Percentiles rank a stretch among this genome's conserved stretches.
These are phyloP conservation scores for Aspergillus nanangensis DNA, from an alignment of 495 filamentous ascomycete genomes.

Conservation along the genomic window DNA sequence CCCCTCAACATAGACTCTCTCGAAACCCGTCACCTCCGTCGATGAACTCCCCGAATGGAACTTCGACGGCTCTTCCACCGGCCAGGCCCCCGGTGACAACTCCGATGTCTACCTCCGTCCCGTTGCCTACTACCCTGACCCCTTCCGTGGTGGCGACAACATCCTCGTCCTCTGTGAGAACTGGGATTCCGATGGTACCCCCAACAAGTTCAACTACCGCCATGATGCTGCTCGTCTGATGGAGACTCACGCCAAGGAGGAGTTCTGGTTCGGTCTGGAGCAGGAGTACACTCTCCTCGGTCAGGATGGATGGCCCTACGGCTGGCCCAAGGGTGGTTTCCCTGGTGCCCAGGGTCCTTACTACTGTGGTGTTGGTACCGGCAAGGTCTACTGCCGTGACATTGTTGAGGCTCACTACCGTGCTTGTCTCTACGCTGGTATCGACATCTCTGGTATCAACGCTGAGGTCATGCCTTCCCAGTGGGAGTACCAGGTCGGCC, in stretches of 20 bases:
- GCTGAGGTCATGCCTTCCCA: constrained; percentile 98
- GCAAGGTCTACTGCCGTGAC: constrained; percentile 97
- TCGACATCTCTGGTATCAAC: constrained; percentile 98
- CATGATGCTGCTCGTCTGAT: constrained; percentile 84
- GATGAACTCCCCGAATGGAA: constrained; percentile 97
- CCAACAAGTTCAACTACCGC: constrained; percentile 98
- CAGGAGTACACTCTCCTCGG: constrained; percentile 97
- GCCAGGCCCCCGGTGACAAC: constrained; percentile 91
- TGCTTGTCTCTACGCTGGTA: constrained; percentile 84
- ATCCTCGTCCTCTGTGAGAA: constrained; percentile 92
- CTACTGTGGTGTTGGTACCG: constrained; percentile 98
- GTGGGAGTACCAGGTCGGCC: constrained; percentile 99
- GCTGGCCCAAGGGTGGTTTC: constrained; percentile 95
- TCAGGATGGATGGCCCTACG: constrained; percentile 76
- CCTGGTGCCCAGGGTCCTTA: constrained; percentile 96
- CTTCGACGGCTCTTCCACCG: constrained; percentile 95
- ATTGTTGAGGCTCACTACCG: constrained; percentile 99
- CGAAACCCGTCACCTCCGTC: constrained; percentile 54
- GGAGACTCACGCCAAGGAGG: constrained; percentile 75
- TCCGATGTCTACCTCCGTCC: constrained; percentile 98
- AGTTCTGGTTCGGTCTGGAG: constrained; percentile 98
- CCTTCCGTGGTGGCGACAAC: constrained; percentile 82
- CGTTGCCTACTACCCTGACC: constrained; percentile 84
- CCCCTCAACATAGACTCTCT: constrained; percentile 69
- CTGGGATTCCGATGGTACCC: constrained; percentile 93